These are phyloP conservation scores for Torrubiella hemipterigena DNA, from an alignment of 2,329 filamentous ascomycete species.

Conservation along the genomic window DNA sequence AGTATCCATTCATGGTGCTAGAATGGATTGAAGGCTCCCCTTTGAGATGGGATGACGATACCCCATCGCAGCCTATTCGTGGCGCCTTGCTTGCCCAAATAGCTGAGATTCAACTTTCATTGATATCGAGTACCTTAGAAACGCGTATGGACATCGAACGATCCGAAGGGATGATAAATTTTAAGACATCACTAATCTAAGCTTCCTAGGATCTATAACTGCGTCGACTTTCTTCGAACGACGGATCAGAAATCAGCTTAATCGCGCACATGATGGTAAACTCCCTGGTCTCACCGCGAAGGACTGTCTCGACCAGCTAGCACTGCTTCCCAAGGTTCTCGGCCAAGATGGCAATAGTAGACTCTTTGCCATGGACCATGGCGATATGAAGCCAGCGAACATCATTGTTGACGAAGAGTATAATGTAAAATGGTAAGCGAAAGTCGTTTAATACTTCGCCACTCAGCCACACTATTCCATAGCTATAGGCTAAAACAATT, in stretches of 20 bases:
- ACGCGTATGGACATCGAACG: neutral
- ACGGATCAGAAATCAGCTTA: constrained; percentile 3
- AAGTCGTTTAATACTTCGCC: no score
- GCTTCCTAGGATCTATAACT: neutral
- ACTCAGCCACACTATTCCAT: no score
- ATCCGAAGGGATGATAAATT: neutral
- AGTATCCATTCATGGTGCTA: constrained; percentile 2
- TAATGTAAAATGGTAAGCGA: constrained; percentile 1
- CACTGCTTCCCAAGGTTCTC: constrained; percentile 3
- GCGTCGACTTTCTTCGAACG: constrained; percentile 3
- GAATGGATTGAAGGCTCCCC: neutral
- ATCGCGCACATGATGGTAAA: neutral
- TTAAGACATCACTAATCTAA: neutral
- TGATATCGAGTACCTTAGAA: neutral
- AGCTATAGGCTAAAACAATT: neutral
- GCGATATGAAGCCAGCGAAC: constrained; percentile 2
- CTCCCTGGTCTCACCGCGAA: constrained; percentile 1
- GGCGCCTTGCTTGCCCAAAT: constrained; percentile 1
- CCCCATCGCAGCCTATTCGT: neutral
- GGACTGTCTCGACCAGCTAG: constrained; percentile 2
- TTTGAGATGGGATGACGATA: neutral
- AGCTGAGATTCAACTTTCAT: constrained; percentile 1
- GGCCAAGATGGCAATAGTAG: constrained; percentile 1
- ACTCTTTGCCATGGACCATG: constrained; percentile 3
- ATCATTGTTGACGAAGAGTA: constrained; percentile 2